Conservation (phyloP, 495 filamentous ascomycete species). For the Lophium mytilinum region DNA sequence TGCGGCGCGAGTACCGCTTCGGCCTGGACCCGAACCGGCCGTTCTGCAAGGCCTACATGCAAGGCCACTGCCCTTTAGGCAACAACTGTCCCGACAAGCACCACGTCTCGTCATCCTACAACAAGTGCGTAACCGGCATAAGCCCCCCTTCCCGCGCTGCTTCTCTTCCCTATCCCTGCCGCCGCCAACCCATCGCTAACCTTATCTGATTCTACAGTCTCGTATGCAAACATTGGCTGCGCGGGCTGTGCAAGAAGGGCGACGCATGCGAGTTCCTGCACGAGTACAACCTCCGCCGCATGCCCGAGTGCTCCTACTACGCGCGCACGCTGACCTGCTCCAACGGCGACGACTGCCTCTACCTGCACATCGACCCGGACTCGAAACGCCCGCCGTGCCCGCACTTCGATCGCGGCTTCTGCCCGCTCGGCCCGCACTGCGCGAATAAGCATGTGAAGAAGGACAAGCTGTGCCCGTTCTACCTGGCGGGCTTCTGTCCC, state of each 20-base stretch:
- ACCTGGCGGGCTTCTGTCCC: conserved; percentile 90
- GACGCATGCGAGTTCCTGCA: conserved; percentile 92
- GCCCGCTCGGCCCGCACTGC: conserved; percentile 78
- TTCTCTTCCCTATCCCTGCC: background rate
- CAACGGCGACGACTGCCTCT: conserved; percentile 94
- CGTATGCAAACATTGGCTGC: conserved; percentile 98
- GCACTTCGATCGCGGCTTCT: conserved; percentile 94
- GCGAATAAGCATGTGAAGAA: conserved; percentile 76
- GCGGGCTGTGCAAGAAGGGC: conserved; percentile 95
- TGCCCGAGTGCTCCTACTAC: conserved; percentile 81
- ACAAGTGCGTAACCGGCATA: conserved; percentile 34
- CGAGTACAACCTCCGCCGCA: conserved; percentile 95
- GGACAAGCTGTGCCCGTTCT: conserved; percentile 66
- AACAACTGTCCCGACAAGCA: conserved; percentile 58
- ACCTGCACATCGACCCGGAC: conserved; percentile 84
- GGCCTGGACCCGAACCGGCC: conserved; percentile 64
- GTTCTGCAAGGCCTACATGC: conserved; percentile 70
- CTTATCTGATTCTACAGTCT: conserved; percentile 39
- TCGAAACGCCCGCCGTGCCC: conserved; percentile 68
- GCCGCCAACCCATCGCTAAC: conserved; percentile 1
- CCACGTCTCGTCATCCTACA: conserved; percentile 30
- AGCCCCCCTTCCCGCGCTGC: background rate
- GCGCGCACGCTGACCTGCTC: conserved; percentile 84
- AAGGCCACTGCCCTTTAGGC: conserved; percentile 72
- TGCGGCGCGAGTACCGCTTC: conserved; percentile 55